Base-by-base conservation (phyloP, 306 rosid genomes). In the Fragaria iinumae region DNA sequence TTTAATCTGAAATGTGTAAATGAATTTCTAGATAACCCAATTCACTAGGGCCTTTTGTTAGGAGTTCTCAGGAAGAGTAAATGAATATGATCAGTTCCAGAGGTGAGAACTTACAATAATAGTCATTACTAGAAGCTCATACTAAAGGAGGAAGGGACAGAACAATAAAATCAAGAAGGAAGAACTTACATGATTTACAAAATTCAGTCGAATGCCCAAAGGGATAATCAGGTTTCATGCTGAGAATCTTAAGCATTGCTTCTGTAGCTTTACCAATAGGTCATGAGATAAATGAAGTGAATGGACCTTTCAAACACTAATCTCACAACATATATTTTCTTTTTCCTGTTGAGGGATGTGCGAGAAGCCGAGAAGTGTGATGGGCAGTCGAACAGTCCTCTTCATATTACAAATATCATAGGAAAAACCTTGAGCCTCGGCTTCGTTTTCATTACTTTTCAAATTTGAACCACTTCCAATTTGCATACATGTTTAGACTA, bases 381-480 rank as follows among this genome's bases (percentile, higher is more conserved):
- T 59, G 27, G 63, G 57, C 13, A 75, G 50, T n/a, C 34, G 10
- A 27, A 23, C 77, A 59, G 71, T 13, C n/a, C 45, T 41, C 41
- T 57, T 32, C 20, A 50, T 71, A 17, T 27, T 53, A 52, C 41
- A 39, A 5, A 41, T 44, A 41, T 73, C 62, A 4, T 57, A 63
- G 8, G 53, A 29, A 69, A 23, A 9, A 57, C 62, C 36, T 29
- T 67, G 27, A 27, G 71, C 55, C 56, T 47, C 76, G 55, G 68
- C 68, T 71, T 77, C 67, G 39, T 49, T 50, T 68, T 49, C 69
- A 52, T 72, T 85, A 77, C 69, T 75, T 89, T 79, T 95, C 97
- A 70, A 90, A 92, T 79, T 88, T 89, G 80, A 92, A 95, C 98
- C 97, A 92, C 62, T 83, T 82, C 99, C 97, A 95, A 73, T 92